Conservation (phyloP, 2,329 filamentous ascomycete genomes). For the Fusarium sp. region DNA sequence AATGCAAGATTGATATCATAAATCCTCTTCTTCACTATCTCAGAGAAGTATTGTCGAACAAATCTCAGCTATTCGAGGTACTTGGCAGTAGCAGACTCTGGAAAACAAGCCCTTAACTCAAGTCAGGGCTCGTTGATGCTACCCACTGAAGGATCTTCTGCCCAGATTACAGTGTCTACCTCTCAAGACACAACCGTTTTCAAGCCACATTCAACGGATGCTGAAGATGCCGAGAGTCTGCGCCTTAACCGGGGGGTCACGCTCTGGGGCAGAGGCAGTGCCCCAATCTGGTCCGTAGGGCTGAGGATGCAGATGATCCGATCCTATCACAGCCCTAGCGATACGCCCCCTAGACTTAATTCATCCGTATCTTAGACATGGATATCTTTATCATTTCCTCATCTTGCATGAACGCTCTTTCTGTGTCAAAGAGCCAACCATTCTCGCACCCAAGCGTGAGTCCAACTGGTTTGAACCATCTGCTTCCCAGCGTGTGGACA, state of each 20-base stretch:
- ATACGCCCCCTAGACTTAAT: background rate
- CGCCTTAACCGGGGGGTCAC: background rate
- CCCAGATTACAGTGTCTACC: background rate
- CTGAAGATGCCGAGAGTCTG: background rate
- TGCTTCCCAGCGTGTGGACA: background rate
- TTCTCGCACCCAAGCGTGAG: background rate
- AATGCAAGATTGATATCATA: background rate
- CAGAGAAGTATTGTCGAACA: fast-evolving
- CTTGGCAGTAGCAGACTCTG: background rate
- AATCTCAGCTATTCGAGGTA: background rate
- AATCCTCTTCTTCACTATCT: background rate
- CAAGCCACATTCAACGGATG: background rate
- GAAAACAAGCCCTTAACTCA: background rate
- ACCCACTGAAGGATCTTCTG: background rate
- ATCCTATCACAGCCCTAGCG: no score
- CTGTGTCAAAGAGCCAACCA: background rate
- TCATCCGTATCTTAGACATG: background rate
- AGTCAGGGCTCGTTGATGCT: background rate
- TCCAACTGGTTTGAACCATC: background rate
- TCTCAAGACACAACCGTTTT: background rate
- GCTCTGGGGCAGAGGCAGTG: background rate
- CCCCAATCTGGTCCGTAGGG: background rate
- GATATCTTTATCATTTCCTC: background rate
- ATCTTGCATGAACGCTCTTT: background rate
- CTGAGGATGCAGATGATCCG: background rate